Base-by-base conservation (phyloP, 805 yeast species). In the Priceomyces carsonii region DNA sequence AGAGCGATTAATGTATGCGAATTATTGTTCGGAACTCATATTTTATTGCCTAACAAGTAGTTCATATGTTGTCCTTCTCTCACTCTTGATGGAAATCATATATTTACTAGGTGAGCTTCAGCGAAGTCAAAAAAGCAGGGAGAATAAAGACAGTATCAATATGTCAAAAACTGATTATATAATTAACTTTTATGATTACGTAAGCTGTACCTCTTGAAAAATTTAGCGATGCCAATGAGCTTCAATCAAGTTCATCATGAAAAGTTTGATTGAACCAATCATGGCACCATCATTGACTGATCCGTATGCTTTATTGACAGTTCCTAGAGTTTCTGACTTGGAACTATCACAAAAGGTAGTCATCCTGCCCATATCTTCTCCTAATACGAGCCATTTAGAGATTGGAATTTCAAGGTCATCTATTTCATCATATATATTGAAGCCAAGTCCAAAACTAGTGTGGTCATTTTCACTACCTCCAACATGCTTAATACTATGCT, bases 391-490 rank as follows among this genome's bases (percentile, higher is more conserved):
- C 28, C 48, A 51, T 23, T 61, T 77, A 39, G 79, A 76, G 47
- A 46, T 77, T 31, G 80, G 75, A n/a, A 66, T 76, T 29, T 69
- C 77, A 38, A 78, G 76, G 33, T 75, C 80, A 24, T 69, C 66
- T 44, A 60, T 77, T 26, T 73, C 78, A 19, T 66, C 75, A 23
- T 75, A 69, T 47, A 59, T 76, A 22, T 67, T 74, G 33, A 71
- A 66, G 45, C 82, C 82, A 12, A 66, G 79, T 9, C 82, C 82
- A n/a, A 74, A 70, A 40, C 57, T 77, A 53, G 57, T 69, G 25
- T 76, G 81, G 81, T 71, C 80, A 3, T 63, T 66, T 47, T 71
- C 81, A 14, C 59, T 77, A 30, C 64, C 77, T 13, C 81, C 81
- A 5, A 61, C 65, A 18, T 57, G 72, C 13, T 40, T 57, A 2